Evolutionary conservation across 768 basidiomycete genomes (phyloP).

Genomic region (Mycena latifolia): DNA sequence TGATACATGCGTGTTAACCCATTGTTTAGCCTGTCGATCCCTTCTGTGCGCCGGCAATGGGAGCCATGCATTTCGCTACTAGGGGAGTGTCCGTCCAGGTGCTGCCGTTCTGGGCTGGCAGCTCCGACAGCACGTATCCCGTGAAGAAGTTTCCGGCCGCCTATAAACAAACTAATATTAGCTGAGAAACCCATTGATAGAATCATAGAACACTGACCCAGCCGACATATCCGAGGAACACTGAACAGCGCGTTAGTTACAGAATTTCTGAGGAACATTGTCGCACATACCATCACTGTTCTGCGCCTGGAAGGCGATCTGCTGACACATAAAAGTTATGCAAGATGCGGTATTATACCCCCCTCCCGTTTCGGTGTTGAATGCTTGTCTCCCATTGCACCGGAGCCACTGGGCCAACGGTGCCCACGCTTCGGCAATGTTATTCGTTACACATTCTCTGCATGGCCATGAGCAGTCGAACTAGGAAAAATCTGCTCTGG

Average conservation of each 20-base stretch:
- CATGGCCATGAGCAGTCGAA: too few relatives aligned
- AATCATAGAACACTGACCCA: conserved; percentile 48
- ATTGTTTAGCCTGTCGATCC: conserved; percentile 29
- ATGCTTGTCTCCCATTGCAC: conserved; percentile 61
- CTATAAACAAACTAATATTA: background rate
- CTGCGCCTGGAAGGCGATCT: conserved; percentile 58
- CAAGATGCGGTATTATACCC: conserved; percentile 62
- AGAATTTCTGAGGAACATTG: too few relatives aligned
- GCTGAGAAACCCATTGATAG: background rate
- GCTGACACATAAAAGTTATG: conserved; percentile 56
- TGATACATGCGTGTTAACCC: background rate
- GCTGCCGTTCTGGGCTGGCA: conserved; percentile 44
- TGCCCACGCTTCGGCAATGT: conserved; percentile 59
- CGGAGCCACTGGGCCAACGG: conserved; percentile 65
- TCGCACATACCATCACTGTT: conserved; percentile 59
- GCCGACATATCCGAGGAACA: conserved; percentile 66
- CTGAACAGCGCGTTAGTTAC: conserved; percentile 39
- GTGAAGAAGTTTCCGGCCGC: conserved; percentile 67
- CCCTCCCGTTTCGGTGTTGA: conserved; percentile 74
- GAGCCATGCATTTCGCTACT: conserved; percentile 51
- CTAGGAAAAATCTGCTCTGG: background rate
- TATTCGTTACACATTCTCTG: conserved; percentile 65
- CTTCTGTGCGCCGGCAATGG: conserved; percentile 38
- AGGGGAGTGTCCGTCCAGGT: conserved; percentile 57
- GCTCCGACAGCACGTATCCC: conserved; percentile 53